Base-by-base conservation (phyloP, 805 yeast species). In the Middelhovenomyces tepae region DNA sequence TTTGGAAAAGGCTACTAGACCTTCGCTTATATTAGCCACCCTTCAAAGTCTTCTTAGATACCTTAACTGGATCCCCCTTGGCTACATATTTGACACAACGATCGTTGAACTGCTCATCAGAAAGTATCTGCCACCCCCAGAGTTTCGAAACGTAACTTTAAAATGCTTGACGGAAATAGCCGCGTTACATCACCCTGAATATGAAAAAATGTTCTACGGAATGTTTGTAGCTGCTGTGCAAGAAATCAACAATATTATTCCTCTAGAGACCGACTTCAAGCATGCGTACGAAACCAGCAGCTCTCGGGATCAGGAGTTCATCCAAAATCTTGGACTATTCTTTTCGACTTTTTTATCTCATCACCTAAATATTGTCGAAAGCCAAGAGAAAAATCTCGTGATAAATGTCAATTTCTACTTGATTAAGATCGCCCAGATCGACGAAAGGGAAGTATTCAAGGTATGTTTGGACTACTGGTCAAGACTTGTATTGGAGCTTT, bases 401-500 rank as follows among this genome's bases (percentile, higher is more conserved):
- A 54, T 80, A 36, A 71, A 75, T 34, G 75, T 93, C 2, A 94
- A 87, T 53, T 71, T 73, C 51, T 86, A 86, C 57, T 65, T 91
- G 47, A 73, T 91, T 45, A 80, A 80, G 48, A 67, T 91, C 37
- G 86, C 96, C 5, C 75, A 78, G 54, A 82, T 91, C 47, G 94
- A 89, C 42, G 99, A 91, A 60, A 73, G 98, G 49, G 99, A 91
- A 61, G 67, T 91, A 44, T 91, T 91, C 65, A 91, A 91, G 57
- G 87, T 93, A 28, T 84, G 94, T 50, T 70, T 91, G 44, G 99
- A 91, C 56, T 91, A 87, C 60, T 91, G 98, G 98, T 65, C 79
- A 28, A 73, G 73, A 39, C 73, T 91, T 37, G 96, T 91, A n/a
- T 67, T 73, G 29, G 79, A 78, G 23, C 68, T 91, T 43, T 87